Conservation (phyloP, 75 land plant species). For the Pinus tabuliformis region DNA sequence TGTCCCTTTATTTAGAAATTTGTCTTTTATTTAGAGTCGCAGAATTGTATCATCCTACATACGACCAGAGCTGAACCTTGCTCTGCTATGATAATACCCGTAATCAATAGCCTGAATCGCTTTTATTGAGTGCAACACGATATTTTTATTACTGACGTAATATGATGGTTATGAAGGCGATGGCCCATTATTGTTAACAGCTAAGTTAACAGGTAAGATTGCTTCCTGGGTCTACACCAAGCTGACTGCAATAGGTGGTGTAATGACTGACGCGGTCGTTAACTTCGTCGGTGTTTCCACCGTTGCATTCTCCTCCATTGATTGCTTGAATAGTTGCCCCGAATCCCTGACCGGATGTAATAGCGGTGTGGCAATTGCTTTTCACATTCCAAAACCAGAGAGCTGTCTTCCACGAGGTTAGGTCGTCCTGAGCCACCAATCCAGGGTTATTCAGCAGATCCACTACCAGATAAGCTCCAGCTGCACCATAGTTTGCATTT, state of each 20-base stretch:
- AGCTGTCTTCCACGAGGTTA: neutral
- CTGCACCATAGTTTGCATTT: neutral
- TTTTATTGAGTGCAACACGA: too few species aligned
- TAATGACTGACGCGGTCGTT: slow-evolving; percentile 20
- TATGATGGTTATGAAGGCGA: too few species aligned
- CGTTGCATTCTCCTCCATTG: slow-evolving; percentile 27
- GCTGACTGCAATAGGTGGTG: slow-evolving; percentile 20
- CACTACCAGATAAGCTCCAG: neutral
- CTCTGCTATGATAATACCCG: too few species aligned
- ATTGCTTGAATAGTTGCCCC: slow-evolving; percentile 34
- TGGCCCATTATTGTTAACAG: slow-evolving; percentile 7
- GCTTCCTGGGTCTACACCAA: slow-evolving; percentile 37
- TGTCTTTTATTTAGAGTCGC: too few species aligned
- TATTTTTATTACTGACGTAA: too few species aligned
- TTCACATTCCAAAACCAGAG: slow-evolving; percentile 2
- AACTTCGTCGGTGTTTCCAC: slow-evolving; percentile 10
- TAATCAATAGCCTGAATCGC: too few species aligned
- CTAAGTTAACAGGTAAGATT: slow-evolving; percentile 28
- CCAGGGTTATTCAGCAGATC: neutral
- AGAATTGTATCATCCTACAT: too few species aligned
- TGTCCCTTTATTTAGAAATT: too few species aligned
- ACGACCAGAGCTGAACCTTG: too few species aligned
- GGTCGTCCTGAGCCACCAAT: neutral
- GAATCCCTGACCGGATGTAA: slow-evolving; percentile 34
- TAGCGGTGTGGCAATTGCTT: neutral